A percentile compares a stretch with the other conserved stretches of the same genome.
phyloP scores from a whole-genome alignment of 192 early-diverging fungal genomes.

The Umbelopsis ramanniana region DNA sequence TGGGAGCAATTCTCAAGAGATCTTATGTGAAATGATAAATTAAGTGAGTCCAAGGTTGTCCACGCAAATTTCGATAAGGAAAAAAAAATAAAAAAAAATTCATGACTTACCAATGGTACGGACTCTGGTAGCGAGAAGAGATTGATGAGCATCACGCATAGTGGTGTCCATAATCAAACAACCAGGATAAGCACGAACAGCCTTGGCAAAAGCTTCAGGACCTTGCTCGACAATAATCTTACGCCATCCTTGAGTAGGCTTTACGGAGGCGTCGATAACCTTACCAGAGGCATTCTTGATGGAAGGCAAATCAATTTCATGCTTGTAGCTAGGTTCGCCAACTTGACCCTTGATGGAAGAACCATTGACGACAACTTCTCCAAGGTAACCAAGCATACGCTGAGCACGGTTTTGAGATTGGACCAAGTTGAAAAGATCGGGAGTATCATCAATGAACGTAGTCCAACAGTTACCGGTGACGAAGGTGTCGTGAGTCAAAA shows the following conservation, averaged over 20 bases:
- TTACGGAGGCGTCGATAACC: constrained; percentile 55
- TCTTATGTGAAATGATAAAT: too few relatives aligned
- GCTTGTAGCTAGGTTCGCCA: constrained; percentile 69
- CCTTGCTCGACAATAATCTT: constrained; percentile 85
- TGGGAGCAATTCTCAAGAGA: constrained; percentile 79
- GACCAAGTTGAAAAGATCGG: constrained; percentile 84
- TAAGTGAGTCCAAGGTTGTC: too few relatives aligned
- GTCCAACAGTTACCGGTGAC: constrained; percentile 90
- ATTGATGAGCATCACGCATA: constrained; percentile 97
- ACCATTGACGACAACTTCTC: constrained; percentile 92
- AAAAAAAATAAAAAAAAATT: neutral
- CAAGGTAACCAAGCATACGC: constrained; percentile 87
- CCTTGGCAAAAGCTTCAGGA: constrained; percentile 89
- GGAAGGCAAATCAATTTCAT: constrained; percentile 67
- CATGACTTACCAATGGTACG: constrained; percentile 87
- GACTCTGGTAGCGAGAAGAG: constrained; percentile 92
- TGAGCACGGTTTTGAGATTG: constrained; percentile 84
- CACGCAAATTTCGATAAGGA: neutral
- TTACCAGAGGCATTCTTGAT: constrained; percentile 54
- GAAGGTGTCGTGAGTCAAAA: constrained; percentile 85
- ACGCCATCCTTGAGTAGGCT: constrained; percentile 84
- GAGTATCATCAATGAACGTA: constrained; percentile 97
- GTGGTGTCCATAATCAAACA: constrained; percentile 96
- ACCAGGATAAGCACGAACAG: constrained; percentile 85
- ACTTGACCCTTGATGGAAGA: constrained; percentile 89